Evolutionary conservation across 306 rosid genomes (phyloP), one percentile per base, ranked within the genome.

Genomic region (Cyclanthera cordifolia): DNA sequence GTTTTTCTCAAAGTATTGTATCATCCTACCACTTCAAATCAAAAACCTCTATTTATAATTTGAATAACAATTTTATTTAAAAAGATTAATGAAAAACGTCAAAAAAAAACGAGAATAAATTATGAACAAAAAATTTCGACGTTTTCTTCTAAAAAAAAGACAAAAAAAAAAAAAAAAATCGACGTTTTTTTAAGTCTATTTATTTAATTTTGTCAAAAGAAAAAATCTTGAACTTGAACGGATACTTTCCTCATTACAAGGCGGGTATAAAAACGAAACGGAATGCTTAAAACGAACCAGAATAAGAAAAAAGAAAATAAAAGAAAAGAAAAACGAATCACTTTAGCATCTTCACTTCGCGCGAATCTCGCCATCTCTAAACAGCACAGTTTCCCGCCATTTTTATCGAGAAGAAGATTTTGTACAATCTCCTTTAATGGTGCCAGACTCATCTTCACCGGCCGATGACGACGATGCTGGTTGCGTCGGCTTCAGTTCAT

Each of bases 401-500:
- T 61, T 61, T 61, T 20, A 0, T 19, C 51, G 10, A 34, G 28
- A 17, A 37, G 67, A 60, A 60, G 68, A 20, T 39, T 17, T 9
- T 50, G 49, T 39, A 47, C 41, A 46, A 47, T 24, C 54, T 8
- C 11, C 23, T 3, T 1, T 4, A 66, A 66, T 47, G 55, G 3
- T 6, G 39, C 71, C 21, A 34, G 55, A 47, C 1, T 46, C 71
- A 24, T 16, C 16, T 66, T 43, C 25, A 25, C 55, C 8, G 25
- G 15, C 3, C 19, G 67, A 12, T 46, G 72, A 72, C 73, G 79
- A 53, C 53, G 65, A 30, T 50, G 78, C 58, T 81, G 37, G 23
- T 8, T 54, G 6, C 23, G 67, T 71, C 15, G 84, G 84, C 49
- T 80, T 73, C 78, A 80, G 67, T 53, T 79, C 87, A 81, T 89